These are phyloP conservation scores for Colletotrichum abscissum DNA, from an alignment of 2,329 filamentous ascomycete genomes.

Conservation along the genomic window DNA sequence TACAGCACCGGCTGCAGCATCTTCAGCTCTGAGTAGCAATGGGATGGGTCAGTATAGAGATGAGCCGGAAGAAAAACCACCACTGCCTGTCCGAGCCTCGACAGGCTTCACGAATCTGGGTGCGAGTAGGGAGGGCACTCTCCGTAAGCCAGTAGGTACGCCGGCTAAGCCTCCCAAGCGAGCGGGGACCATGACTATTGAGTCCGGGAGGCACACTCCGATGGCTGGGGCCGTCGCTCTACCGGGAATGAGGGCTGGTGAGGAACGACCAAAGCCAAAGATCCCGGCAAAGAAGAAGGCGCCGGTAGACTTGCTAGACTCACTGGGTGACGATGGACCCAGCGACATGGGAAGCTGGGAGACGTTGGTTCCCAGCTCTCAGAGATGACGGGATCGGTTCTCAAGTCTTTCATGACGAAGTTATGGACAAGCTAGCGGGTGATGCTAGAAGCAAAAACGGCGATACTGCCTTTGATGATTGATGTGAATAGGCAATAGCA, in stretches of 20 bases:
- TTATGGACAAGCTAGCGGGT: neutral
- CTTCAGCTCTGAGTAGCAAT: slow-evolving; percentile 36
- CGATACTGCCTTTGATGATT: neutral
- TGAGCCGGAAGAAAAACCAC: slow-evolving; percentile 39
- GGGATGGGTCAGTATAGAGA: slow-evolving; percentile 32
- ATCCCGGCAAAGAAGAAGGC: slow-evolving; percentile 36
- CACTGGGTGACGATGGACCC: slow-evolving; percentile 58
- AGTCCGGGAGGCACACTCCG: slow-evolving; percentile 24
- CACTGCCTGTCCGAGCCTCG: slow-evolving; percentile 30
- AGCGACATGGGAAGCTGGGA: slow-evolving; percentile 64
- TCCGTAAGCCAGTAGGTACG: slow-evolving; percentile 24
- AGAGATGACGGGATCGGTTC: slow-evolving; percentile 8
- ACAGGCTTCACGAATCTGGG: slow-evolving; percentile 24
- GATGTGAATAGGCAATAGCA: neutral
- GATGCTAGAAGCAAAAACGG: neutral
- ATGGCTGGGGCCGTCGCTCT: slow-evolving; percentile 32
- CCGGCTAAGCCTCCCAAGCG: slow-evolving; percentile 21
- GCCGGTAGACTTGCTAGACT: slow-evolving; percentile 56
- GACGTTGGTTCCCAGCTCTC: slow-evolving; percentile 60
- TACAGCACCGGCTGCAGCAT: slow-evolving; percentile 44
- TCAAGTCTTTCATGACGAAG: neutral
- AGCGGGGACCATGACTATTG: slow-evolving; percentile 11
- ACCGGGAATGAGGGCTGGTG: slow-evolving; percentile 31
- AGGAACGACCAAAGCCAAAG: slow-evolving; percentile 28
- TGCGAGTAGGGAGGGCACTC: slow-evolving; percentile 5